A percentile compares a stretch with the other conserved stretches of the same genome.
Evolutionary conservation across 2,329 filamentous ascomycete species (phyloP).

Genomic region (Xylaria sp.): DNA sequence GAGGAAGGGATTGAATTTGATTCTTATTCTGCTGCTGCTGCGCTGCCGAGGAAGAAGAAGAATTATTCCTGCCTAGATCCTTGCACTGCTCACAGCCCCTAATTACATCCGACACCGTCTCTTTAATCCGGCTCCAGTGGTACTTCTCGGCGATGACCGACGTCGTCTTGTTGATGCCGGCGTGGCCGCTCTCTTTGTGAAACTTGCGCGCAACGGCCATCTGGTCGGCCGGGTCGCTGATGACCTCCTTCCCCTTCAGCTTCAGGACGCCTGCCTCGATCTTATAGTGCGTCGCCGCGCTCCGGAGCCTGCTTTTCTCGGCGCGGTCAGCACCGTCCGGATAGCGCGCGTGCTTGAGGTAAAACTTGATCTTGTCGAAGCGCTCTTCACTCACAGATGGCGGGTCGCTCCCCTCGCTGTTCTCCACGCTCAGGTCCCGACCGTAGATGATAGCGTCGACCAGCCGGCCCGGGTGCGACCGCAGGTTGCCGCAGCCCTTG

Average conservation of each 20-base stretch:
- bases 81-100: constrained; percentile 88
- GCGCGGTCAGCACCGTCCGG: constrained; percentile 88
- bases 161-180: constrained; percentile 97
- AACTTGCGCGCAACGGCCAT: constrained; percentile 79
- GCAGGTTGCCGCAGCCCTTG: constrained; percentile 63
- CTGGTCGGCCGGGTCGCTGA: constrained; percentile 82
- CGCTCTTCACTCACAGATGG: constrained; percentile 90
- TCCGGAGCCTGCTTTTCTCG: constrained; percentile 90
- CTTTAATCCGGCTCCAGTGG: constrained; percentile 97
- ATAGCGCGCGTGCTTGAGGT: constrained; percentile 91
- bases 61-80: constrained; percentile 15
- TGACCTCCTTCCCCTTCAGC: constrained; percentile 96
- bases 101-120: constrained; percentile 92
- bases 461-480: constrained; percentile 61
- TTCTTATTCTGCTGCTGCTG: constrained; percentile 15
- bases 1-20: not conserved
- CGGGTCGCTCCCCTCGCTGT: constrained; percentile 50
- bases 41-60: not conserved
- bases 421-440: constrained; percentile 47
- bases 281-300: constrained; percentile 92
- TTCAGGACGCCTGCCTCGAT: constrained; percentile 78
- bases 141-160: constrained; percentile 89
- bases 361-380: constrained; percentile 98
- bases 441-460: constrained; percentile 78
- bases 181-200: constrained; percentile 68